Evolutionary conservation across 2,329 filamentous ascomycete genomes (phyloP).

Genomic region (Sporothrix inflata): DNA sequence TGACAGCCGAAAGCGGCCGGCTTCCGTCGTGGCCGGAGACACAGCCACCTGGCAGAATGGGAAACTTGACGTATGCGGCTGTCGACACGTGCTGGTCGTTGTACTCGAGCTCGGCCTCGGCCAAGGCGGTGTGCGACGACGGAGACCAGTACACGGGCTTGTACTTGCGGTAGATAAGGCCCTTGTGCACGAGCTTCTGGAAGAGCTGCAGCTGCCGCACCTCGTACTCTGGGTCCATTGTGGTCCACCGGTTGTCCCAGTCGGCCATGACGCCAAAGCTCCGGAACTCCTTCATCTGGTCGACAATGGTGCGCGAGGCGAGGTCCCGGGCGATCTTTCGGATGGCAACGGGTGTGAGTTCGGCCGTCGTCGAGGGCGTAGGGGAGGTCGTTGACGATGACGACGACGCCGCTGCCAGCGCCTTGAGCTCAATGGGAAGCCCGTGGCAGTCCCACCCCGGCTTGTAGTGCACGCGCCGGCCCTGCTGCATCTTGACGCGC

Average conservation of each 20-base stretch:
- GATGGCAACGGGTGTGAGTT: constrained; percentile 59
- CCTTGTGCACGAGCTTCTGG: constrained; percentile 71
- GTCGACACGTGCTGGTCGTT: constrained; percentile 72
- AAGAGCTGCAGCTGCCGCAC: constrained; percentile 75
- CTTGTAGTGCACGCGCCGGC: constrained; percentile 75
- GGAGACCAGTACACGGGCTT: constrained; percentile 89
- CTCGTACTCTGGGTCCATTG: constrained; percentile 78
- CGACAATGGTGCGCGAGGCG: constrained; percentile 68
- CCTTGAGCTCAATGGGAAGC: constrained; percentile 95
- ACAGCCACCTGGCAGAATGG: constrained; percentile 52
- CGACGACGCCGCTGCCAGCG: constrained; percentile 60
- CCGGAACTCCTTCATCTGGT: constrained; percentile 74
- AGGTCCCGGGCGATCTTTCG: constrained; percentile 66
- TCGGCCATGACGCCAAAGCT: constrained; percentile 79
- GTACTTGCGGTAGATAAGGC: constrained; percentile 74
- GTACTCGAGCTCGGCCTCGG: constrained; percentile 85
- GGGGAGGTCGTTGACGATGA: background rate
- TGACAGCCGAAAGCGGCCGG: constrained; percentile 72
- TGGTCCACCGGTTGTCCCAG: constrained; percentile 76
- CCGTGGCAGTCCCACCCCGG: constrained; percentile 99
- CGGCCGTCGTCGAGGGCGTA: constrained; percentile 37
- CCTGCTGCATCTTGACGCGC: constrained; percentile 77
- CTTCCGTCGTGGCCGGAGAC: background rate
- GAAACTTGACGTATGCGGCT: constrained; percentile 80
- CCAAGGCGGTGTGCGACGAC: constrained; percentile 75